A percentile compares a stretch with the other conserved stretches of the same genome.
Evolutionary conservation across 2,329 filamentous ascomycete species (phyloP).

Genomic region (Penicillium italicum): DNA sequence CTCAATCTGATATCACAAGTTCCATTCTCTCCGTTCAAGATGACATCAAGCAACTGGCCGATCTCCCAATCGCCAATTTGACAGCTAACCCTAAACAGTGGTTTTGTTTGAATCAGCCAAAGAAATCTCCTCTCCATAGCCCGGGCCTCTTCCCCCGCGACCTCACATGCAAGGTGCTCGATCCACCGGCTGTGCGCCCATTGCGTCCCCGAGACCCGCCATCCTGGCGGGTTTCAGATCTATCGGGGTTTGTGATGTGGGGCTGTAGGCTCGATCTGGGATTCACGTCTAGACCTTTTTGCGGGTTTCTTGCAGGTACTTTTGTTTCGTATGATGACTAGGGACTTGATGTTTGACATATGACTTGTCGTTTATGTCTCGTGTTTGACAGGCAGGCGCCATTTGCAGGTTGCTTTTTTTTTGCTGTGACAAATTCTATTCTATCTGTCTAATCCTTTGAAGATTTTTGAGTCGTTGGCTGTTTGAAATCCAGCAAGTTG

Average conservation of each 20-base stretch:
- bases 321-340: background rate
- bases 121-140: background rate
- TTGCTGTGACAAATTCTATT: background rate
- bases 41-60: background rate
- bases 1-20: conserved; percentile 1
- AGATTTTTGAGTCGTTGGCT: background rate
- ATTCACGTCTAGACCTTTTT: background rate
- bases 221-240: conserved; percentile 17
- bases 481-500: background rate
- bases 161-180: conserved; percentile 3
- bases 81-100: conserved; percentile 6
- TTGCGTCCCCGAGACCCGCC: conserved; percentile 13
- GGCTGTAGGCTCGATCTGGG: background rate
- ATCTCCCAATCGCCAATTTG: background rate
- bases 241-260: conserved; percentile 10
- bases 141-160: background rate
- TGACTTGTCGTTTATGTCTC: background rate
- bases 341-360: background rate
- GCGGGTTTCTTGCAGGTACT: background rate
- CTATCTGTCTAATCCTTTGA: background rate
- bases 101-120: background rate
- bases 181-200: conserved; percentile 8
- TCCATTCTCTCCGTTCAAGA: background rate
- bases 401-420: background rate
- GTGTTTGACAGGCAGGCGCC: background rate